Percentiles rank a stretch among this genome's conserved stretches.
Conservation (phyloP, 148 eudicot species). For the Beta vulgaris region DNA sequence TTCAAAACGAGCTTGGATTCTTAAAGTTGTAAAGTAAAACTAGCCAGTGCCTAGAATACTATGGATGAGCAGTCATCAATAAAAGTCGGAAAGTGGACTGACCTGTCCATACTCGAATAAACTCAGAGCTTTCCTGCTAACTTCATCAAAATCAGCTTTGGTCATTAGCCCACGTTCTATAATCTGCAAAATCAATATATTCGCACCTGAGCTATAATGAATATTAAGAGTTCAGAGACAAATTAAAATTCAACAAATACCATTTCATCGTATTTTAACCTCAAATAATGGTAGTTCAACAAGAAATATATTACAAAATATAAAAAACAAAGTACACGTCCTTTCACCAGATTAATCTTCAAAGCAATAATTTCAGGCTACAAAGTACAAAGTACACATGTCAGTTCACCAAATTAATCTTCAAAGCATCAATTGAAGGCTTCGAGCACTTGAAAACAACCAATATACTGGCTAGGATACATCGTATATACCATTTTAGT, state of each 20-base stretch:
- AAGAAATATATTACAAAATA: not conserved
- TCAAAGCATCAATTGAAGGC: too few species aligned
- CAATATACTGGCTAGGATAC: not conserved
- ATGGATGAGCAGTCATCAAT: not conserved
- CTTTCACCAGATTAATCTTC: not conserved
- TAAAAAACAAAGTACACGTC: not conserved
- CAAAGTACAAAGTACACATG: too few species aligned
- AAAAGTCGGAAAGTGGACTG: constrained; percentile 5
- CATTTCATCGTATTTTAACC: not conserved
- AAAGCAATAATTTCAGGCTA: too few species aligned
- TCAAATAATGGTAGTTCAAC: not conserved
- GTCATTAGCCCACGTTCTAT: constrained; percentile 75
- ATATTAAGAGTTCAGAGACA: not conserved
- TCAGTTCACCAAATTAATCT: too few species aligned
- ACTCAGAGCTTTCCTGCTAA: constrained; percentile 69
- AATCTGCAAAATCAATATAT: constrained; percentile 50
- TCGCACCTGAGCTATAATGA: not conserved
- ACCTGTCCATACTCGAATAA: constrained; percentile 95
- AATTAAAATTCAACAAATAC: not conserved
- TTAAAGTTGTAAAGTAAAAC: not conserved
- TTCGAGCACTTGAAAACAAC: not conserved
- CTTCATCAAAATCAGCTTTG: constrained; percentile 78
- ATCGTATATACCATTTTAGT: not conserved
- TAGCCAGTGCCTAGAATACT: not conserved
- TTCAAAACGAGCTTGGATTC: not conserved